Evolutionary conservation across 73 alveolate species (phyloP), one percentile per base, ranked within the genome.

Genomic region (Durusdinium trenchii): DNA sequence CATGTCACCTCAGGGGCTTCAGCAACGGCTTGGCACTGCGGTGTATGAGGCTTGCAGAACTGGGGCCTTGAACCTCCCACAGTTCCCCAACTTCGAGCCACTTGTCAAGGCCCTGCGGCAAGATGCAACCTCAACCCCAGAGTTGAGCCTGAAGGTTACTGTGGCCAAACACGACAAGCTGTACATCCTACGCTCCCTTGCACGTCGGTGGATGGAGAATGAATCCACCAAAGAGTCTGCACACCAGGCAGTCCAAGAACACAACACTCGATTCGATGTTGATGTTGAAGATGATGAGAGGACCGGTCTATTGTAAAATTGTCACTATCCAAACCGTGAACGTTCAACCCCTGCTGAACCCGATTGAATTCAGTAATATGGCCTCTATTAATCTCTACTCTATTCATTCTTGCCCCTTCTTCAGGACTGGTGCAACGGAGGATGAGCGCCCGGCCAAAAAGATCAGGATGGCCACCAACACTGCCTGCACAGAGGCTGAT

Each of bases 241-340:
- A 6, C 14, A 6, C 7, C 30, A 20, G 30, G 47, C 47, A 23
- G 38, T 79, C 47, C 67, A 46, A 64, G 69, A 79, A 46, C 90
- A 79, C 90, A 79, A 79, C 26, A 6, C 12, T 2, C 42, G 47
- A 61, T 79, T 79, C 90, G 47, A 79, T 20, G 57, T 38, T 16
- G 90, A 79, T 47, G 2, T 79, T 12, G 90, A 79, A 47, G 90
- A 79, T 79, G 90, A 79, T 47, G 90, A 79, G 30, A 79, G 90
- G 90, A 79, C 32, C 23, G 69, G 69, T 57, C 23, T 12, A 23
- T 12, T 12, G 23, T 16, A 23, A 23, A 23, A 23, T 16, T 12
- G 12, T 23, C 32, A 23, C 69, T 16, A 57, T 23, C 32, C 69
- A 57, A 12, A 57, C 23, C 69, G 12, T 57, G 69, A 23, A n/a